Base-by-base conservation (phyloP, 2,329 filamentous ascomycete genomes). In the Trichophyton verrucosum region DNA sequence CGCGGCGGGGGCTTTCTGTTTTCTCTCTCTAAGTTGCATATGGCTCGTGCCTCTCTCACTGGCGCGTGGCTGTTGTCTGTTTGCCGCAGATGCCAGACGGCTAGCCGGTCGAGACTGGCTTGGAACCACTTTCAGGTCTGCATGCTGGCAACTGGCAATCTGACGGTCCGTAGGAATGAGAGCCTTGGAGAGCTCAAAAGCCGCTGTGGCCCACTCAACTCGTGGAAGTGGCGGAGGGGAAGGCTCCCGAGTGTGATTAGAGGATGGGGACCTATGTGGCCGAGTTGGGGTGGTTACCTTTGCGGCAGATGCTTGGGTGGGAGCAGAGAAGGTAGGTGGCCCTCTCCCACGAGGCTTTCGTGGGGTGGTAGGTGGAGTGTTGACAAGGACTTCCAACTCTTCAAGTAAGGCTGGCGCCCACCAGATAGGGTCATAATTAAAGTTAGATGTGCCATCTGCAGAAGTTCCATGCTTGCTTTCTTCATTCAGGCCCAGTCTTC, bases 261-360 rank as follows among this genome's bases (percentile, higher is more conserved):
- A 70, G 17, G 68, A 66, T 9, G 66, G 66, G 4, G 68, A 70
- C 58, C 65, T 72, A 13, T 72, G 70, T 64, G 88, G 77, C 63
- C 84, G 87, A 7, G 84, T 77, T 1, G 86, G 82, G 53, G 87
- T 82, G 0, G 88, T 80, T 9, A 89, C 85, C 73, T 89, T 95
- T 24, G 90, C 89, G 1, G 85, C 84, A 47, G 90, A 97, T 0
- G 92, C 88, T 64, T 92, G 88, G 0, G 92, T 97, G 0, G 91
- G 89, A 1, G 91, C 89, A 1, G 85, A 90, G 73, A 91, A 96
- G 1, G 88, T 91, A 1, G 88, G 86, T 7, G 77, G 70, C 33
- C 80, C 72, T 22, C 81, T 81, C 13, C 80, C 77, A 62, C 84
- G 82, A 13, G 79, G 73, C 67, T 83, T 85, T 67, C 75, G 81